phyloP scores from a whole-genome alignment of 2,329 filamentous ascomycete species.

The Alternaria metachromatica region DNA sequence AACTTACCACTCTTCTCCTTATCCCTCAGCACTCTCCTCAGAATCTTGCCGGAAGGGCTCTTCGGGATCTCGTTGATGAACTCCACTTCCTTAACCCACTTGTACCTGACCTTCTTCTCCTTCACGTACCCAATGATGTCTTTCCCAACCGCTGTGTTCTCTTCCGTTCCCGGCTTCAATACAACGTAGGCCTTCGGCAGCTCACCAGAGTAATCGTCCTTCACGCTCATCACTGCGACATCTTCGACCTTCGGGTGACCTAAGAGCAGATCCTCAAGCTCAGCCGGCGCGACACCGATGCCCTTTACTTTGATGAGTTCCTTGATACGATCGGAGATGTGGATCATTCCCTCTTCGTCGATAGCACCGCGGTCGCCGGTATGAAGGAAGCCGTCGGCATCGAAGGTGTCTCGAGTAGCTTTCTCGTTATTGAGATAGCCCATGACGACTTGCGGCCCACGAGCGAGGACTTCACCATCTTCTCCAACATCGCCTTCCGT shows the following conservation, averaged over 20 bases:
- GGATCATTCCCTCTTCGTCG: constrained; percentile 62
- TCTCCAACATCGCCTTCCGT: constrained; percentile 60
- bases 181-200: constrained; percentile 56
- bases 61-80: constrained; percentile 58
- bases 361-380: constrained; percentile 66
- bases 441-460: constrained; percentile 59
- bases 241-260: constrained; percentile 64
- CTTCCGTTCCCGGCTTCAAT: constrained; percentile 44
- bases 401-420: constrained; percentile 56
- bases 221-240: constrained; percentile 61
- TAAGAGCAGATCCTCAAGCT: constrained; percentile 68
- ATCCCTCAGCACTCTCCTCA: constrained; percentile 54
- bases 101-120: constrained; percentile 56
- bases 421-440: constrained; percentile 56
- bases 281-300: constrained; percentile 67
- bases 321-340: constrained; percentile 68
- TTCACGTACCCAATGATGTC: constrained; percentile 54
- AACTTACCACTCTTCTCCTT: constrained; percentile 48
- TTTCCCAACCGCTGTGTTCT: constrained; percentile 42
- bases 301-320: constrained; percentile 74
- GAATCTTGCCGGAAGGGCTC: constrained; percentile 56
- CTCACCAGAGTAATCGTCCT: constrained; percentile 60
- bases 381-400: constrained; percentile 60
- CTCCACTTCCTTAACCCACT: constrained; percentile 55
- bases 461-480: constrained; percentile 59